phyloP scores from a whole-genome alignment of 768 basidiomycete genomes.

The Amanita inopinata region DNA sequence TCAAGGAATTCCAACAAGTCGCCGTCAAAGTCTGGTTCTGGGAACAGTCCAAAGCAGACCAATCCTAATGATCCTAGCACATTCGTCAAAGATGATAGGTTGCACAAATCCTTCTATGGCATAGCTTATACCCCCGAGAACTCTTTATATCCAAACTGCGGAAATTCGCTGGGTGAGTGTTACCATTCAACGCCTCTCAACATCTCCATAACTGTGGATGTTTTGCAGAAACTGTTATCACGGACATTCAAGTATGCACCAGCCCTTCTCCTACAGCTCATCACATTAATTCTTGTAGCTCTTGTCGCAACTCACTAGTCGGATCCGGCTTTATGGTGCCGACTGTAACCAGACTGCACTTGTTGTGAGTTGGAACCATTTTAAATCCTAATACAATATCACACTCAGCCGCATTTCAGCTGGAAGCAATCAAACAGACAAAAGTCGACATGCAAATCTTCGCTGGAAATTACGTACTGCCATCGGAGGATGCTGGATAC shows the following conservation, averaged over 20 bases:
- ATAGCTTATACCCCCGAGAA: constrained; percentile 79
- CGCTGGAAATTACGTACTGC: constrained; percentile 55
- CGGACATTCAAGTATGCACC: constrained; percentile 54
- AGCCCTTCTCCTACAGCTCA: background rate
- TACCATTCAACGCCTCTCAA: background rate
- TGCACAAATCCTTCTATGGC: constrained; percentile 75
- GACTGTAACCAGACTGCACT: constrained; percentile 79
- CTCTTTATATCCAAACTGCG: constrained; percentile 59
- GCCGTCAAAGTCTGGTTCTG: constrained; percentile 11
- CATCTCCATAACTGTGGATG: no score
- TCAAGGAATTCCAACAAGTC: constrained; percentile 35
- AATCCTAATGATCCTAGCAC: constrained; percentile 52
- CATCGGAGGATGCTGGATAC: constrained; percentile 58
- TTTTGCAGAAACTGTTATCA: constrained; percentile 57
- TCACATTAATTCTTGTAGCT: constrained; percentile 31
- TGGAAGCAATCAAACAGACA: constrained; percentile 85
- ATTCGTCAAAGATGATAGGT: constrained; percentile 55
- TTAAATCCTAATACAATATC: background rate
- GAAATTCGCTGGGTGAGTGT: constrained; percentile 34
- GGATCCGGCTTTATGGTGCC: constrained; percentile 75
- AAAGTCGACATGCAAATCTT: constrained; percentile 81
- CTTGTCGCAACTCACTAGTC: constrained; percentile 76
- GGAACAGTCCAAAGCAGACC: constrained; percentile 6
- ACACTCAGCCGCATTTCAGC: constrained; percentile 21
- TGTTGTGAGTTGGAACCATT: constrained; percentile 36